Evolutionary conservation across 345 rosid genomes (phyloP), one percentile per base, ranked within the genome.

Genomic region (Rhizophora mangle): DNA sequence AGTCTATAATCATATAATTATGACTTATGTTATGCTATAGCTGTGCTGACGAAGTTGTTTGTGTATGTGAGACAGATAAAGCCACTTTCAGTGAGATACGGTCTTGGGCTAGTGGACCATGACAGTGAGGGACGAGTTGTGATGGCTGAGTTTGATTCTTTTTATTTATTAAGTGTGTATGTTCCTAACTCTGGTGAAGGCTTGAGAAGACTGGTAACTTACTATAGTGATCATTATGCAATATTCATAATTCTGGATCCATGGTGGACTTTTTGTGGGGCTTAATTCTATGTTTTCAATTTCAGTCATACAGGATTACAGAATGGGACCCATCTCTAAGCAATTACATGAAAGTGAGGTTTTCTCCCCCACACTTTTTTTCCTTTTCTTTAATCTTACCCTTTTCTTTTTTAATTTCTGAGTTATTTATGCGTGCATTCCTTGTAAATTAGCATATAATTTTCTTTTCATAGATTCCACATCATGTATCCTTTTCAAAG

Each of bases 161-260:
- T 90, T 76, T 92, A 86, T 84, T 75, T 92, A 68, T 64, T 95
- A 72, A 74, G 72, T 21, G 78, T 82, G n/a, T 95, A 92, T 54
- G 90, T 95, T 71, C 99, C 99, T 67, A 95, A 92, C 72, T 88
- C 99, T 20, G 99, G 99, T 58, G 99, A 95, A 73, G 97, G 97
- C 83, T 79, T 95, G 82, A 88, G 74, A 84, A 88, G 99, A 85
- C 83, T 92, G 96, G 97, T 92, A 86, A 76, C 47, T 64, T 51
- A 65, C 47, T 63, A 37, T 58, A 34, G 49, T 56, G 32, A 72
- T 67, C 29, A 24, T 72, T 15, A 16, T 37, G 8, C 32, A 62
- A 43, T 55, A 46, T 54, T 51, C 67, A 24, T 29, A 31, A 69
- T 76, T 27, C 21, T 51, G 19, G 9, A 52, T 70, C 37, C 37